phyloP scores from a whole-genome alignment of 2,329 filamentous ascomycete genomes.

The Beauveria sp. region DNA sequence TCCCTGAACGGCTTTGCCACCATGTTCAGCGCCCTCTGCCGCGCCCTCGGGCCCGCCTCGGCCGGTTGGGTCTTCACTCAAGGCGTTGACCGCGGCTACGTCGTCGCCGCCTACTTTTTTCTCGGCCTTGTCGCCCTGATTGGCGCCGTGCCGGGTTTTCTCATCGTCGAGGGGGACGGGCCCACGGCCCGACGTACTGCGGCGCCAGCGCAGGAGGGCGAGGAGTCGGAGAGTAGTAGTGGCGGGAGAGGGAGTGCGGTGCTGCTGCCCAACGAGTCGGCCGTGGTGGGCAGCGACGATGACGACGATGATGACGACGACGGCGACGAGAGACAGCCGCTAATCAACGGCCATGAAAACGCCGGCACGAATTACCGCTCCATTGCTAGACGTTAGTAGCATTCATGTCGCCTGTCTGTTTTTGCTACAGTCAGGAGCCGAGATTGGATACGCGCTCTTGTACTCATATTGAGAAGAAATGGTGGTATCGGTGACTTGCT shows the following conservation, averaged over 20 bases:
- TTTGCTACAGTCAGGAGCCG: not conserved
- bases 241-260: conserved; percentile 14
- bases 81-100: conserved; percentile 67
- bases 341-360: conserved; percentile 10
- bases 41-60: conserved; percentile 69
- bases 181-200: conserved; percentile 28
- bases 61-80: conserved; percentile 66
- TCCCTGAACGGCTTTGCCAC: conserved; percentile 90
- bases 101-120: conserved; percentile 75
- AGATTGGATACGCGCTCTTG: not conserved
- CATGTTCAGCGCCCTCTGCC: conserved; percentile 69
- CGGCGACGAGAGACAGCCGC: conserved; percentile 12
- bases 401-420: not conserved
- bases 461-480: too few relatives aligned
- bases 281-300: conserved; percentile 15
- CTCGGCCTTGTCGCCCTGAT: conserved; percentile 56
- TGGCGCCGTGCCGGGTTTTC: conserved; percentile 65
- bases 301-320: conserved; percentile 12
- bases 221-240: conserved; percentile 27
- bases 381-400: not conserved
- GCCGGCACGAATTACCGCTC: not conserved
- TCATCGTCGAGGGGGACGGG: conserved; percentile 68
- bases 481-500: not conserved
- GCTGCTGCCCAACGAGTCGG: conserved; percentile 18
- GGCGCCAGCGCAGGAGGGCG: conserved; percentile 20